Evolutionary conservation across 2,329 filamentous ascomycete genomes (phyloP).

Genomic region (Biscogniauxia mediterranea): DNA sequence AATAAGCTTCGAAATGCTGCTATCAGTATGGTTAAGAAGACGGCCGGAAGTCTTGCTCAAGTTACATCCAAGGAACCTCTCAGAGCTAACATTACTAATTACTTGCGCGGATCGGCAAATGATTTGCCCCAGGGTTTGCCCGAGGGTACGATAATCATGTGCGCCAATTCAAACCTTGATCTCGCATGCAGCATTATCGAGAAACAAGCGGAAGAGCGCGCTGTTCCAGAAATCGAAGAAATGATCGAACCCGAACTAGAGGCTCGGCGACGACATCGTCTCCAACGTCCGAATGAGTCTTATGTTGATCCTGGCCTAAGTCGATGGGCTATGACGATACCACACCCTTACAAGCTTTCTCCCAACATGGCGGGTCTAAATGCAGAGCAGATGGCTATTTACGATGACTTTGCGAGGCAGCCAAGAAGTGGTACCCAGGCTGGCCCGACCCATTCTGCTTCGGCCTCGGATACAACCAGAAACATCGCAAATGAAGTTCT

Average conservation of each 20-base stretch:
- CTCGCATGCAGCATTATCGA: constrained; percentile 91
- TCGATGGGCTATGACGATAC: constrained; percentile 90
- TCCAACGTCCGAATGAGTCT: constrained; percentile 74
- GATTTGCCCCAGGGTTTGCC: constrained; percentile 79
- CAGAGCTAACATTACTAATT: constrained; percentile 95
- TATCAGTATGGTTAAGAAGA: constrained; percentile 90
- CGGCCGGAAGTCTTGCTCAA: constrained; percentile 87
- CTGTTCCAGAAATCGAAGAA: constrained; percentile 90
- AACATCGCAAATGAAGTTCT: constrained; percentile 63
- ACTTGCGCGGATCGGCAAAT: constrained; percentile 71
- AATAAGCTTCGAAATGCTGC: constrained; percentile 82
- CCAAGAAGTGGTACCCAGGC: constrained; percentile 61
- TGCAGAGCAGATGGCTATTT: constrained; percentile 89
- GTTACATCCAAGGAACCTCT: constrained; percentile 99
- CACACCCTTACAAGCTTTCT: constrained; percentile 86
- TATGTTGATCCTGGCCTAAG: constrained; percentile 82
- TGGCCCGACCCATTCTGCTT: constrained; percentile 55
- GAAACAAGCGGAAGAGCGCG: constrained; percentile 90
- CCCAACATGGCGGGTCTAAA: constrained; percentile 71
- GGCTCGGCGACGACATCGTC: constrained; percentile 70
- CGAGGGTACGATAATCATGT: constrained; percentile 96
- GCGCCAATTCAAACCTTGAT: constrained; percentile 96
- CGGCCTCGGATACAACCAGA: constrained; percentile 59
- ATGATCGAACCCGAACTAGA: constrained; percentile 83
- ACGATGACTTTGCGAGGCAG: constrained; percentile 92